Evolutionary conservation across 495 filamentous ascomycete genomes (phyloP), one percentile per base, ranked within the genome.

Genomic region (Penicillium pancosmium): DNA sequence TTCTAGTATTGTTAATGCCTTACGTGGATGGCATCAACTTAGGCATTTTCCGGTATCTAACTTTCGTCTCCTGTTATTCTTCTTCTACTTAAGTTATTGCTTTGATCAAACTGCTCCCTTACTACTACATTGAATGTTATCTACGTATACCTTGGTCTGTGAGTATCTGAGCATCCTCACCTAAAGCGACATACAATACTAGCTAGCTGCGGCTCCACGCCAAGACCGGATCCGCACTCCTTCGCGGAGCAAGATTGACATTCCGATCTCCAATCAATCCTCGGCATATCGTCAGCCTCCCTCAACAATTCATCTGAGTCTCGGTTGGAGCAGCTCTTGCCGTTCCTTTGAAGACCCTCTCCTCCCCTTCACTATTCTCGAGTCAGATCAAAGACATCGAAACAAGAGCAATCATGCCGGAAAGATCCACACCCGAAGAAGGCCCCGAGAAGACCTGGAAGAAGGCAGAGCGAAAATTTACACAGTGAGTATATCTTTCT

Each of bases 391-490:
- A 27, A 15, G 33, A 23, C 15, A 33, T 47, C 23, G n/a, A 56
- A 31, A 36, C 7, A 34, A 9, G 4, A 38, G 40, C 40, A 56
- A 15, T 23, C 19, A 68, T 68, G 66, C 9, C 68, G 34, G 50
- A 58, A 50, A 58, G 59, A 25, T 53, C 65, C 27, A 21, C 55
- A 2, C 54, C 66, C 40, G 62, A 66, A 2, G 64, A 64, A 23
- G 25, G 53, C 23, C 62, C 72, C 31, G 63, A 65, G 34, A 71
- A 71, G 60, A 59, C 71, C 34, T 79, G 76, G 73, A 61, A 68
- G 52, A 73, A 69, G 12, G 71, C 67, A 34, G 73, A 78, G 62
- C 66, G 66, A 47, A 74, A 75, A 56, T 79, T 79, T 63, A 52
- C 66, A 35, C 63, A 74, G 77, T 80, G 61, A 62, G 75, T 77